A percentile compares a stretch with the other conserved stretches of the same genome.
Evolutionary conservation across 768 basidiomycete genomes (phyloP).

Genomic region (Phylloporus sp.): DNA sequence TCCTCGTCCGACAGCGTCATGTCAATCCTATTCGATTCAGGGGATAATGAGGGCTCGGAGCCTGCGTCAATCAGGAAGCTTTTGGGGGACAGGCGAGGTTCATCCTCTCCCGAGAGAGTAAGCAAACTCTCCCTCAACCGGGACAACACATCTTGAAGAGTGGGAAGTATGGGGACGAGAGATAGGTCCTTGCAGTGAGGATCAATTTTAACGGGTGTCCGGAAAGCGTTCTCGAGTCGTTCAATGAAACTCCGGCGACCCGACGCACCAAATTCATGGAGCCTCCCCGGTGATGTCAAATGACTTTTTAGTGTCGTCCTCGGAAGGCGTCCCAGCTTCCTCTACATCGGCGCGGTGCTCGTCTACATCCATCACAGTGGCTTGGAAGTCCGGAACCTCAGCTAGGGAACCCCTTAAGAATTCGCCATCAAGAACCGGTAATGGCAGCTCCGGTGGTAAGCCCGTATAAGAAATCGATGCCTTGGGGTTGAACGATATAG

Average conservation of each 20-base stretch:
- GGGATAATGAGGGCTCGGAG: constrained; percentile 36
- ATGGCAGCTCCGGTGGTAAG: constrained; percentile 39
- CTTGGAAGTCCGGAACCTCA: constrained; percentile 39
- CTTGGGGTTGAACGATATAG: constrained; percentile 29
- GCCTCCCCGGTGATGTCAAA: constrained; percentile 80
- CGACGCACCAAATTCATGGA: constrained; percentile 67
- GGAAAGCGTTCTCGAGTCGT: constrained; percentile 76
- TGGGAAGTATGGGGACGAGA: constrained; percentile 51
- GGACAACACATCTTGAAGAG: constrained; percentile 28
- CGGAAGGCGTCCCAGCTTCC: constrained; percentile 42
- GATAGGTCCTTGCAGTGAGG: constrained; percentile 47
- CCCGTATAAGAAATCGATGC: constrained; percentile 34
- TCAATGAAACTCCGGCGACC: constrained; percentile 76
- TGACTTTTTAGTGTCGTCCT: constrained; percentile 70
- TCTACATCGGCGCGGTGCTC: constrained; percentile 39
- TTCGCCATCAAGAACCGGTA: constrained; percentile 28
- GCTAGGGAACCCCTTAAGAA: constrained; percentile 13
- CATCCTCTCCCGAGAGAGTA: constrained; percentile 10
- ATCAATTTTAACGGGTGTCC: constrained; percentile 68
- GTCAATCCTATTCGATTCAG: constrained; percentile 33
- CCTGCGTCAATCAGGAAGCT: constrained; percentile 26
- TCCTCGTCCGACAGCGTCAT: constrained; percentile 37
- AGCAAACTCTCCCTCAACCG: constrained; percentile 22
- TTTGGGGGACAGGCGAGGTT: constrained; percentile 13
- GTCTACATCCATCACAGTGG: constrained; percentile 44